A percentile compares a stretch with the other conserved stretches of the same genome.
phyloP scores from a whole-genome alignment of 2,329 filamentous ascomycete species.

The Ceratocystis smalleyi region DNA sequence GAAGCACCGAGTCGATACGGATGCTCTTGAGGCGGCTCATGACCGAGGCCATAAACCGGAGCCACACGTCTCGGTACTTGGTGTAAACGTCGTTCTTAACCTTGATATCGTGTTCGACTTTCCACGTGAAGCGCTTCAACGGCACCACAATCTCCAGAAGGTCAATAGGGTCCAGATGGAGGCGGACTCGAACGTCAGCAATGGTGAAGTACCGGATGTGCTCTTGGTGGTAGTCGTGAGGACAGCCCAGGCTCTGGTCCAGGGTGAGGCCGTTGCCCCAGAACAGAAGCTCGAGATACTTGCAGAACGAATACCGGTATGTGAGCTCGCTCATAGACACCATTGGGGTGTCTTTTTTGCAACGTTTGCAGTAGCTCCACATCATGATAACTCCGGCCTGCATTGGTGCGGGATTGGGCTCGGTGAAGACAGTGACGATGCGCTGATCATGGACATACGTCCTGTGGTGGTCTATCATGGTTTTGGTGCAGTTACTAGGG shows the following conservation, averaged over 20 bases:
- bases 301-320: slow-evolving; percentile 97
- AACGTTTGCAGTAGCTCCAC: slow-evolving; percentile 95
- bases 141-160: slow-evolving; percentile 91
- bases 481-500: slow-evolving; percentile 70
- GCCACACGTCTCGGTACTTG: slow-evolving; percentile 66
- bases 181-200: slow-evolving; percentile 66
- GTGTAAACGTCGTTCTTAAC: slow-evolving; percentile 85
- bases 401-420: slow-evolving; percentile 35
- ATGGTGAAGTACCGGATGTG: slow-evolving; percentile 88
- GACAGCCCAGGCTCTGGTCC: slow-evolving; percentile 54
- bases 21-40: slow-evolving; percentile 73
- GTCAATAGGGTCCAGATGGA: slow-evolving; percentile 86
- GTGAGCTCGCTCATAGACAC: slow-evolving; percentile 85
- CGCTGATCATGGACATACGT: slow-evolving; percentile 96
- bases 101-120: slow-evolving; percentile 82
- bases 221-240: slow-evolving; percentile 83
- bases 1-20: slow-evolving; percentile 76
- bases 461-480: slow-evolving; percentile 82
- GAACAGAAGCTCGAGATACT: slow-evolving; percentile 94
- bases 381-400: slow-evolving; percentile 58
- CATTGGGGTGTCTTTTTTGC: slow-evolving; percentile 76
- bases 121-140: slow-evolving; percentile 83
- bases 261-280: slow-evolving; percentile 76
- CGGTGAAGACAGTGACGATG: slow-evolving; percentile 79
- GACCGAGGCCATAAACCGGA: slow-evolving; percentile 76